Evolutionary conservation across 2,329 filamentous ascomycete genomes (phyloP).

Genomic region (Venturia asperata): DNA sequence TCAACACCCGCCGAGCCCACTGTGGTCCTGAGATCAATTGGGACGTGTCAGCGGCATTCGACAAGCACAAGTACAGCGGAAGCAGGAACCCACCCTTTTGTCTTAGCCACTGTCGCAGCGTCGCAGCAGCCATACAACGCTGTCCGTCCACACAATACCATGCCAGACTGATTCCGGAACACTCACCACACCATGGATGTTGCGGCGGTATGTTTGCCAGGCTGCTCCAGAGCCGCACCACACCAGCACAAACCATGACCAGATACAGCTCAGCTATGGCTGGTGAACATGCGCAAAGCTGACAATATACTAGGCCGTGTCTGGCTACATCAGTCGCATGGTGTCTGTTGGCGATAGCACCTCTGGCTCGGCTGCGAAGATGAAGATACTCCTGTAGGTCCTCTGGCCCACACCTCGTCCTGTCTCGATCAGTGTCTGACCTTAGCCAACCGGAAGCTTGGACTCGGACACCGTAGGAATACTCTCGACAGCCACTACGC

Average conservation of each 20-base stretch:
- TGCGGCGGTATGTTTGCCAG: slow-evolving; percentile 14
- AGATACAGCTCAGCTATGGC: background rate
- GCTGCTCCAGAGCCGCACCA: background rate
- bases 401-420: background rate
- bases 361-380: slow-evolving; percentile 69
- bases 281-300: background rate
- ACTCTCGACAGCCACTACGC: slow-evolving; percentile 89
- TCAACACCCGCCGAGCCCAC: too few relatives aligned
- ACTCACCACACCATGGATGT: slow-evolving; percentile 17
- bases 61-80: background rate
- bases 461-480: slow-evolving; percentile 86
- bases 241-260: background rate
- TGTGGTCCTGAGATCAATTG: background rate
- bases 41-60: background rate
- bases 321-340: slow-evolving; percentile 95
- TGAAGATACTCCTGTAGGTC: slow-evolving; percentile 78
- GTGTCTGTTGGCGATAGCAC: slow-evolving; percentile 72
- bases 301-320: slow-evolving; percentile 61
- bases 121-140: slow-evolving; percentile 12
- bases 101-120: background rate
- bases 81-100: slow-evolving; percentile 10
- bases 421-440: background rate
- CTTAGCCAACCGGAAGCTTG: slow-evolving; percentile 36
- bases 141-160: background rate
- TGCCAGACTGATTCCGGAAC: slow-evolving; percentile 1